These are phyloP conservation scores for Hirschfeldia incana DNA, from an alignment of 345 rosid genomes.

Conservation along the genomic window DNA sequence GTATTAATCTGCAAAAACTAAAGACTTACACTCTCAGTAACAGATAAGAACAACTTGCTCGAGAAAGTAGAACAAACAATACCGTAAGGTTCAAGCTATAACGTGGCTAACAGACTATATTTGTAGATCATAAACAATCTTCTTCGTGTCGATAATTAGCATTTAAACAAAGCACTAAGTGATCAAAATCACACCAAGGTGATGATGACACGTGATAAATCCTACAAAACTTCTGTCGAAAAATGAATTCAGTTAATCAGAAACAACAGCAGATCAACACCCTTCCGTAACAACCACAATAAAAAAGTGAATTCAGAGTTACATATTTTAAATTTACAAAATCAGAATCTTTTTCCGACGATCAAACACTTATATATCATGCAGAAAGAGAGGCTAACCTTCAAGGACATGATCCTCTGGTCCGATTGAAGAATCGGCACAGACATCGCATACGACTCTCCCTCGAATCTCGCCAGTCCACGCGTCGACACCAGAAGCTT, in stretches of 20 bases:
- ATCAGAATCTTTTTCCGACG: not conserved
- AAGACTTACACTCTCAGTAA: not conserved
- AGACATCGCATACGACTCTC: slow-evolving; percentile 91
- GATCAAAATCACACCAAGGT: not conserved
- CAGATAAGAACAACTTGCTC: slow-evolving; percentile 1
- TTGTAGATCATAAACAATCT: not conserved
- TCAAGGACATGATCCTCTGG: slow-evolving; percentile 92
- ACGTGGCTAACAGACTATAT: not conserved
- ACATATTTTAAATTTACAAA: not conserved
- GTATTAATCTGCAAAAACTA: not conserved
- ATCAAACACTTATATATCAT: not conserved
- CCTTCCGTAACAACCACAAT: no score
- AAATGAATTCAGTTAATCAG: no score
- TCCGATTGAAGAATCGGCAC: slow-evolving; percentile 86
- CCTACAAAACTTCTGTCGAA: not conserved
- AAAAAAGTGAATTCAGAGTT: not conserved
- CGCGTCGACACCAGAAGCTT: slow-evolving; percentile 48
- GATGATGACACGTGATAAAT: not conserved
- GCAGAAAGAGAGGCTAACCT: slow-evolving; percentile 43
- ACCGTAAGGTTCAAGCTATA: not conserved
- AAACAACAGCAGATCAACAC: no score
- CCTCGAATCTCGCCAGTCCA: slow-evolving; percentile 97
- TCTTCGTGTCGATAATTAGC: not conserved
- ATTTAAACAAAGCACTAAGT: not conserved
- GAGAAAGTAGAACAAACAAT: slow-evolving; percentile 6